phyloP scores from a whole-genome alignment of 129 eudicot species.

The Helianthus annuus region DNA sequence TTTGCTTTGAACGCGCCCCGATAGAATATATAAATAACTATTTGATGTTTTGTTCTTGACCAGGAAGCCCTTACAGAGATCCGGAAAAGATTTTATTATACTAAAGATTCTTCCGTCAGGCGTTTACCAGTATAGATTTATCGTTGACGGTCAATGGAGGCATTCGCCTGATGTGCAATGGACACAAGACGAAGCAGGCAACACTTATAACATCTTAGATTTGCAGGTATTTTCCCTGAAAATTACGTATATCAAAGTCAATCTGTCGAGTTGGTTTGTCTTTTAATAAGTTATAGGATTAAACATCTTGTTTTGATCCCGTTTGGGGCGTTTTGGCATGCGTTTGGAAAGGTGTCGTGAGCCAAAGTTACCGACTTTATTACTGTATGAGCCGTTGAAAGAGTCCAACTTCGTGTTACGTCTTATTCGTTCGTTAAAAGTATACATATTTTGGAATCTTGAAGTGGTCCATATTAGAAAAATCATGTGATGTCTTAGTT shows the following conservation, averaged over 20 bases:
- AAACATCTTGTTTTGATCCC: conserved; percentile 16
- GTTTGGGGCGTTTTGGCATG: conserved; percentile 7
- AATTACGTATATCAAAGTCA: not conserved
- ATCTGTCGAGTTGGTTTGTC: not conserved
- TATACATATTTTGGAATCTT: conserved; percentile 22
- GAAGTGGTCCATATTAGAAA: conserved; percentile 25
- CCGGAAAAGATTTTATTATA: conserved; percentile 95
- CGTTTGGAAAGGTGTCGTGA: conserved; percentile 7
- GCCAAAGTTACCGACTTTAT: not conserved
- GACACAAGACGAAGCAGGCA: conserved; percentile 89
- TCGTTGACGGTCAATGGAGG: conserved; percentile 95
- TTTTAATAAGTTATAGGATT: not conserved
- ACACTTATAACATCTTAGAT: conserved; percentile 77
- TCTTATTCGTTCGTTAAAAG: conserved; percentile 14
- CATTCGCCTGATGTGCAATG: conserved; percentile 83
- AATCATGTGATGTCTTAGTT: conserved; percentile 20
- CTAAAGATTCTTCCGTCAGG: conserved; percentile 98
- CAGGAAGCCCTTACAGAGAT: conserved; percentile 88
- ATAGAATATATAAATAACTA: not conserved
- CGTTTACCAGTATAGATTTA: conserved; percentile 88
- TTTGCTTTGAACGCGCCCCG: not conserved
- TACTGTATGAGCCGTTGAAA: conserved; percentile 1
- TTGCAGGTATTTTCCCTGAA: conserved; percentile 56
- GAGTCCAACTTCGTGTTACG: conserved; percentile 14
- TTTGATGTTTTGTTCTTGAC: conserved; percentile 24